These are phyloP conservation scores for Wickerhamiella hasegawae DNA, from an alignment of 805 yeast species.

Conservation along the genomic window DNA sequence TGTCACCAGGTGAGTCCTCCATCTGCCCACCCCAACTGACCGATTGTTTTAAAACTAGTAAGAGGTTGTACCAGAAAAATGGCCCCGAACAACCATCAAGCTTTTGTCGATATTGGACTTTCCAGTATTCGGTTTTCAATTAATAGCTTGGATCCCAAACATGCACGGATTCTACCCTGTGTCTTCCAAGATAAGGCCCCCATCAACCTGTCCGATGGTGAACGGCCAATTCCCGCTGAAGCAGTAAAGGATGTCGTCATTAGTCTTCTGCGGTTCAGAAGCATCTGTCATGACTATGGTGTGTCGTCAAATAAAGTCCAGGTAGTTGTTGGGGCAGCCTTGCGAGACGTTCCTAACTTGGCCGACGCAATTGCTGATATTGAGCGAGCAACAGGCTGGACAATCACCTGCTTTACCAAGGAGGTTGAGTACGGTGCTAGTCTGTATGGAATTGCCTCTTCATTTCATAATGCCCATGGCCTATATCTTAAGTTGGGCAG, in stretches of 20 bases:
- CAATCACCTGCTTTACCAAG: constrained; percentile 40
- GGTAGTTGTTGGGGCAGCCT: constrained; percentile 63
- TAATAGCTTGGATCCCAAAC: constrained; percentile 50
- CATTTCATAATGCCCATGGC: constrained; percentile 51
- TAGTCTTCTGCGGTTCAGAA: constrained; percentile 50
- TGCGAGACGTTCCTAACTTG: constrained; percentile 52
- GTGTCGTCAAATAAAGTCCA: constrained; percentile 40
- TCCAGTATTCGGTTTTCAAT: constrained; percentile 61
- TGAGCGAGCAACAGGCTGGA: constrained; percentile 47
- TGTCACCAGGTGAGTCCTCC: no score
- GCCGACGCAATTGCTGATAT: constrained; percentile 42
- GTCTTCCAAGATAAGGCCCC: constrained; percentile 61
- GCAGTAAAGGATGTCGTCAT: constrained; percentile 43
- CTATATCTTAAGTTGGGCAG: constrained; percentile 63
- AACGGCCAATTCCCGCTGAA: constrained; percentile 17
- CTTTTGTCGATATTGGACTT: constrained; percentile 60
- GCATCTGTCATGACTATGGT: constrained; percentile 60
- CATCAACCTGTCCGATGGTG: constrained; percentile 36
- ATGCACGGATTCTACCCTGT: constrained; percentile 64
- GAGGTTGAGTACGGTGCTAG: constrained; percentile 50
- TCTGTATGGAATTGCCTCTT: constrained; percentile 59
- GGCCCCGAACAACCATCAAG: not conserved
- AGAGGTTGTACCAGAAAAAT: no score
- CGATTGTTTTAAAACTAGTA: no score
- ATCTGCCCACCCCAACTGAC: no score